phyloP scores from a whole-genome alignment of 169 alveolate species.

The Eimeria acervulina region DNA sequence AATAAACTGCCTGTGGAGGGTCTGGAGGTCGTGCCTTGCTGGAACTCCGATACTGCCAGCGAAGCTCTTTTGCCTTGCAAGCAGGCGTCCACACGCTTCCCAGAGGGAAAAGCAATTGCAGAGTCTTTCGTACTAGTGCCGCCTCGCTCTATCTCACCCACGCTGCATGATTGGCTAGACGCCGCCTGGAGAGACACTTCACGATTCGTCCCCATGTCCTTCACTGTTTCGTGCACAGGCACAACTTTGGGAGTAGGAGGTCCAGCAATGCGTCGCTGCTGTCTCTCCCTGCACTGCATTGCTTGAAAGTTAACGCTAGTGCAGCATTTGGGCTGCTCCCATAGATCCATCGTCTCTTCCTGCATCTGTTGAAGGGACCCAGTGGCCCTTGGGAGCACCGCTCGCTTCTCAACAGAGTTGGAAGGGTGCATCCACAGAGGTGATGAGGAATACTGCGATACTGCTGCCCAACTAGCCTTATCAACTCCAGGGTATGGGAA shows the following conservation, averaged over 20 bases:
- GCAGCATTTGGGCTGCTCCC: background rate
- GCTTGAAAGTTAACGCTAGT: background rate
- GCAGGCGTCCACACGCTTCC: slow-evolving; percentile 1
- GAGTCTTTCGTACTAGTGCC: slow-evolving; percentile 23
- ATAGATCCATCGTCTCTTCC: background rate
- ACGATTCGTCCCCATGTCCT: background rate
- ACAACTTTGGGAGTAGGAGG: slow-evolving; percentile 44
- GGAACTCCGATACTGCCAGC: background rate
- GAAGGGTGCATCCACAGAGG: background rate
- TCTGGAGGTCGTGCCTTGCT: background rate
- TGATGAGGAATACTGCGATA: background rate
- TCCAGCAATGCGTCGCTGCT: slow-evolving; percentile 43
- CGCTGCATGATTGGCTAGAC: background rate
- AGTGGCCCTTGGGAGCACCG: background rate
- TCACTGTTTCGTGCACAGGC: background rate
- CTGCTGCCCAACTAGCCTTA: background rate
- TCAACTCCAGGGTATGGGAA: background rate
- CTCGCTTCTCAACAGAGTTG: background rate
- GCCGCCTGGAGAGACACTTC: background rate
- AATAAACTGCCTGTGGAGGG: background rate
- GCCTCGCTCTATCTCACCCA: background rate
- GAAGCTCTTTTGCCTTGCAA: background rate
- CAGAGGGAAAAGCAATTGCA: slow-evolving; percentile 19
- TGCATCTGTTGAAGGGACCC: background rate
- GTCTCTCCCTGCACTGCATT: background rate